Conservation (phyloP, 2,329 filamentous ascomycete species). For the Penicillium corylophilum region DNA sequence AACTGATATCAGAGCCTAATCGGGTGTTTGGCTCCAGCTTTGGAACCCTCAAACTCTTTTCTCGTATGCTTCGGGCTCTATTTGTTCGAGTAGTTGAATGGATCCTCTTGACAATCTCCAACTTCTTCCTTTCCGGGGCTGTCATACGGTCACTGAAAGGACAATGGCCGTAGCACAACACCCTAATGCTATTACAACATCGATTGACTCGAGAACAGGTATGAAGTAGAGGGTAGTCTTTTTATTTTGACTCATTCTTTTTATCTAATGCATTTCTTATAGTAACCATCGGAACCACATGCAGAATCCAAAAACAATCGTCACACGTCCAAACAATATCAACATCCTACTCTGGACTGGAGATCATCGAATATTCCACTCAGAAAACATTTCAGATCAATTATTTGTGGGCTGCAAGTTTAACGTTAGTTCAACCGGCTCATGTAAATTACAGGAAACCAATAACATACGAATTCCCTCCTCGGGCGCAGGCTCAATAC, state of each 20-base stretch:
- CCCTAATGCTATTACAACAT: too few species aligned
- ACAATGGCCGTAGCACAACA: too few species aligned
- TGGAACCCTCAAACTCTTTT: too few species aligned
- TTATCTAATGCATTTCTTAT: conserved; percentile 26
- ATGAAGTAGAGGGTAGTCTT: neutral
- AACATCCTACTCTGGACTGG: neutral
- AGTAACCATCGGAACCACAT: conserved; percentile 12
- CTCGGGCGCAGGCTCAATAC: conserved; percentile 57
- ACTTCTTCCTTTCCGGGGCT: too few species aligned
- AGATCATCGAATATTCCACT: neutral
- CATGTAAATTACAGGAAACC: conserved; percentile 24
- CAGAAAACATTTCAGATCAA: conserved; percentile 8
- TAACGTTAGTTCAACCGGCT: conserved; percentile 24
- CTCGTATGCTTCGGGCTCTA: too few species aligned
- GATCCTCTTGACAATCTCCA: too few species aligned
- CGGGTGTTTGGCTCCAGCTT: too few species aligned
- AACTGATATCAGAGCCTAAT: too few species aligned
- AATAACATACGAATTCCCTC: conserved; percentile 57
- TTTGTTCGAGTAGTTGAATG: too few species aligned
- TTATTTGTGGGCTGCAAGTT: conserved; percentile 36
- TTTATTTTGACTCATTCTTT: conserved; percentile 7
- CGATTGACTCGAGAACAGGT: neutral
- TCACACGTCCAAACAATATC: neutral
- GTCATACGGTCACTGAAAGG: too few species aligned
- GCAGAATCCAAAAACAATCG: neutral